phyloP scores from a whole-genome alignment of 495 filamentous ascomycete species.

The Penicillium flavigenum region DNA sequence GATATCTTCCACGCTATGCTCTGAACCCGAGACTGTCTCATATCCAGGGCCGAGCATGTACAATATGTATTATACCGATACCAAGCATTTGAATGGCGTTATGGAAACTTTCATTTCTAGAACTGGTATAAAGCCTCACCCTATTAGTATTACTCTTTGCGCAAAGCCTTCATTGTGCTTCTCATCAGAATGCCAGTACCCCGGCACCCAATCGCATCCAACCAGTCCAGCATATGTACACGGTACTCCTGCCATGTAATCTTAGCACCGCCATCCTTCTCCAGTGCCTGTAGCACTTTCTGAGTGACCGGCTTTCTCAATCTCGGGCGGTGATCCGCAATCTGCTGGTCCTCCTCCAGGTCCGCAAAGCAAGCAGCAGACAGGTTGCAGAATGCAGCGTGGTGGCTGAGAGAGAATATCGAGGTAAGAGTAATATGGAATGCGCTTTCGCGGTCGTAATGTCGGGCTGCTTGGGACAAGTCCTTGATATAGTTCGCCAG shows the following conservation, averaged over 20 bases:
- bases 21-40: background rate
- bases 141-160: constrained; percentile 34
- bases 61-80: constrained; percentile 21
- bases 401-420: constrained; percentile 70
- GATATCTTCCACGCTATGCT: background rate
- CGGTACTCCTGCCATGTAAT: constrained; percentile 74
- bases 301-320: constrained; percentile 79
- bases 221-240: constrained; percentile 66
- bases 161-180: constrained; percentile 75
- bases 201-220: constrained; percentile 62
- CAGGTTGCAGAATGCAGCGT: constrained; percentile 61
- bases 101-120: background rate
- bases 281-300: constrained; percentile 59
- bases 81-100: constrained; percentile 25
- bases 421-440: constrained; percentile 50
- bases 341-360: constrained; percentile 61
- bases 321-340: constrained; percentile 47
- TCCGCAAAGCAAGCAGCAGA: constrained; percentile 63
- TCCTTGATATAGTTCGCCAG: constrained; percentile 51
- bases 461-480: constrained; percentile 33
- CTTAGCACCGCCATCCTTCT: constrained; percentile 65
- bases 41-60: constrained; percentile 13
- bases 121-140: background rate
- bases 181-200: constrained; percentile 76
- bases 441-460: constrained; percentile 39